Conservation (phyloP, 768 basidiomycete genomes). For the Tremella yokohamensis region DNA sequence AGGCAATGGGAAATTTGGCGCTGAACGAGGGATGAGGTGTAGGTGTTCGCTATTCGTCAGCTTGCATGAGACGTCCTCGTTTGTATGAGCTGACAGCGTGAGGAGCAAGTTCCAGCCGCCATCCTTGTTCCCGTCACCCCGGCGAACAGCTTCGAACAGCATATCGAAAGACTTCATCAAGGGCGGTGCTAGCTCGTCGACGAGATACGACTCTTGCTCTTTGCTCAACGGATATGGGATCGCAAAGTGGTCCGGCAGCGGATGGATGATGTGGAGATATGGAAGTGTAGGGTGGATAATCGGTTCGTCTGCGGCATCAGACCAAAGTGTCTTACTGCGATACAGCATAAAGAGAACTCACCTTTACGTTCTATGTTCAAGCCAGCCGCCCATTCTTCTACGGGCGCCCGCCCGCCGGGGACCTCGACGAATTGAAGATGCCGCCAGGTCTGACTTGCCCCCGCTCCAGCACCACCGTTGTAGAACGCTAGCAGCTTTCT, state of each 20-base stretch:
- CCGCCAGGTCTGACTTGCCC: conserved; percentile 86
- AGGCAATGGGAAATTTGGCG: conserved; percentile 38
- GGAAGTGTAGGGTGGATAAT: conserved; percentile 66
- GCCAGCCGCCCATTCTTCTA: conserved; percentile 66
- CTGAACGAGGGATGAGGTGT: conserved; percentile 73
- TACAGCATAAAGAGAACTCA: conserved; percentile 53
- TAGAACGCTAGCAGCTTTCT: conserved; percentile 72
- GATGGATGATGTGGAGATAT: conserved; percentile 56
- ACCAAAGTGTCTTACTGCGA: not conserved
- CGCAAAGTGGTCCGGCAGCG: conserved; percentile 14
- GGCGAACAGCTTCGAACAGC: conserved; percentile 40
- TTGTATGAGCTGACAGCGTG: conserved; percentile 39
- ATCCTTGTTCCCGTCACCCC: conserved; percentile 26
- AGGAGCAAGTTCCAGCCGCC: conserved; percentile 50
- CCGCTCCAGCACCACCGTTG: conserved; percentile 67
- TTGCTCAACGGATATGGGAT: conserved; percentile 33
- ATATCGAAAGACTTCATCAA: conserved; percentile 45
- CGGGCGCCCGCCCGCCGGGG: conserved; percentile 63
- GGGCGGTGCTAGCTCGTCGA: conserved; percentile 40
- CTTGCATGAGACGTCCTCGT: not conserved
- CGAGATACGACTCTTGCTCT: conserved; percentile 27
- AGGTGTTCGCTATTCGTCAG: conserved; percentile 60
- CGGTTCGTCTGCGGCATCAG: conserved; percentile 59
- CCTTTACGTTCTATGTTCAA: conserved; percentile 58
- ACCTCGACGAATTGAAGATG: conserved; percentile 82